These are phyloP conservation scores for Nyssa sinensis DNA, from an alignment of 148 eudicot genomes.

Conservation along the genomic window DNA sequence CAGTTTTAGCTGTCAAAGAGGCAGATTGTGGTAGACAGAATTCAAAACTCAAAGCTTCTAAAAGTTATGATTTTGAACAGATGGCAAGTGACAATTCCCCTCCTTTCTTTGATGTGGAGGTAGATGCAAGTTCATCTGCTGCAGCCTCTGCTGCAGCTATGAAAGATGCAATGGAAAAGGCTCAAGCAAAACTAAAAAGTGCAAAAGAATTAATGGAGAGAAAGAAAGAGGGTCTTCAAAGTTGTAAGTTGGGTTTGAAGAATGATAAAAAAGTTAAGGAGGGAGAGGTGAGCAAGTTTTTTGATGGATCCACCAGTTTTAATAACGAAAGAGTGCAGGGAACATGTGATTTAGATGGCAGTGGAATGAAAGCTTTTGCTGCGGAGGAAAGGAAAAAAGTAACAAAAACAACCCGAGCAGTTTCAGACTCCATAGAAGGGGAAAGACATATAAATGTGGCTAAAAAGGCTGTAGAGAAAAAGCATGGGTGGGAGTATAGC, in stretches of 20 bases:
- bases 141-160: slow-evolving; percentile 54
- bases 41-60: slow-evolving; percentile 41
- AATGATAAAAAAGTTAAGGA: slow-evolving; percentile 24
- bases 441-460: slow-evolving; percentile 19
- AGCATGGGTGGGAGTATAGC: slow-evolving; percentile 22
- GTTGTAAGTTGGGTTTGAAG: slow-evolving; percentile 25
- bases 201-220: slow-evolving; percentile 55
- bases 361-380: slow-evolving; percentile 21
- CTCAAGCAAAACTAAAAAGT: slow-evolving; percentile 58
- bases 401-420: slow-evolving; percentile 19
- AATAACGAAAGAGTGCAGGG: slow-evolving; percentile 33
- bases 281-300: slow-evolving; percentile 21
- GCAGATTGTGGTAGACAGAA: slow-evolving; percentile 22
- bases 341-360: slow-evolving; percentile 26
- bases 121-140: slow-evolving; percentile 52
- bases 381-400: slow-evolving; percentile 31
- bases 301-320: slow-evolving; percentile 14
- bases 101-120: slow-evolving; percentile 70
- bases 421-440: slow-evolving; percentile 26
- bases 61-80: slow-evolving; percentile 42
- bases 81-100: slow-evolving; percentile 38
- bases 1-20: slow-evolving; percentile 35
- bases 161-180: slow-evolving; percentile 67
- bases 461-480: slow-evolving; percentile 26
- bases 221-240: slow-evolving; percentile 46